Percentiles rank a stretch among this genome's conserved stretches.
Conservation (phyloP, 345 rosid species). For the Lepidium aucheri region DNA sequence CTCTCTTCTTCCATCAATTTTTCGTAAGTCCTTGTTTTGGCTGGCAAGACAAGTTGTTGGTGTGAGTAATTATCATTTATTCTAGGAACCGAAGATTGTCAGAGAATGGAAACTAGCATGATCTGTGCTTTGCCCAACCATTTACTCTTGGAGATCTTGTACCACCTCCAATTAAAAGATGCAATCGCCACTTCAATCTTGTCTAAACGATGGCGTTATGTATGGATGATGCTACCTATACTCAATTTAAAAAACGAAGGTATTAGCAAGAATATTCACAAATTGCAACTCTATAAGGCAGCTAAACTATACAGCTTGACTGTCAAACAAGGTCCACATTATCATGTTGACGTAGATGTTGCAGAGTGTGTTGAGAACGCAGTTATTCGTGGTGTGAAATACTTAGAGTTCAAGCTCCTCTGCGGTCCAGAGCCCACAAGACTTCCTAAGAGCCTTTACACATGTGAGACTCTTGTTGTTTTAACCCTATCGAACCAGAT, state of each 20-base stretch:
- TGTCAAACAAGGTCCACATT: not conserved
- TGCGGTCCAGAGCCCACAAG: not conserved
- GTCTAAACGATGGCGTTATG: no score
- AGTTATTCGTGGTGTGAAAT: not conserved
- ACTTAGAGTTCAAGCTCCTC: not conserved
- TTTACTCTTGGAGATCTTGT: no score
- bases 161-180: no score
- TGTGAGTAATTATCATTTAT: no score
- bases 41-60: no score
- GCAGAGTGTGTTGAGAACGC: not conserved
- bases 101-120: no score
- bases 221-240: not conserved
- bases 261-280: not conserved
- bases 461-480: not conserved
- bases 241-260: not conserved
- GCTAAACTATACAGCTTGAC: not conserved
- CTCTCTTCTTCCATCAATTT: not conserved
- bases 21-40: not conserved
- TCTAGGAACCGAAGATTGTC: no score
- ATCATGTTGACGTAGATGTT: not conserved
- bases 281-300: not conserved
- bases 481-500: not conserved
- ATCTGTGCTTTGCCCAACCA: no score
- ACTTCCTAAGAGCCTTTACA: not conserved
- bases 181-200: no score